phyloP scores from a whole-genome alignment of 805 yeast species.

The Saturnispora silvae region DNA sequence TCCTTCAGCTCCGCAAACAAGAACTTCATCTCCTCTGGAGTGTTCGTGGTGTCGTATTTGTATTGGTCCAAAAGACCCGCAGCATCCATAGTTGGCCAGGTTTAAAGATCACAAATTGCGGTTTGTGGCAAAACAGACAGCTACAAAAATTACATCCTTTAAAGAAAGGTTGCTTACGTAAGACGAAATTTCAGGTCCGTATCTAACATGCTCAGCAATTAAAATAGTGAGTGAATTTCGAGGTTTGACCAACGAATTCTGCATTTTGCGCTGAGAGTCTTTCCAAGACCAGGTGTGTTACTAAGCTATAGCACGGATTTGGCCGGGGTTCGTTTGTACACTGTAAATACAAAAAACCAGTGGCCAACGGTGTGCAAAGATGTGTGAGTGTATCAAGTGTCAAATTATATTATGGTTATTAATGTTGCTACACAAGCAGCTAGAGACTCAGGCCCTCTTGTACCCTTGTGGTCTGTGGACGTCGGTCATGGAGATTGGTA shows the following conservation, averaged over 20 bases:
- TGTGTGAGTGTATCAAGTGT: no score
- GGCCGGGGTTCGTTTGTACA: no score
- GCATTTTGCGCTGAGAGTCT: not conserved
- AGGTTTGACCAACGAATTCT: not conserved
- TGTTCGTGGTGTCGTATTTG: constrained; percentile 52
- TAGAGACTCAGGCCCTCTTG: constrained; percentile 13
- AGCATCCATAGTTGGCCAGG: constrained; percentile 56
- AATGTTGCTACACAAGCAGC: not conserved
- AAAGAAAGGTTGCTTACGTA: constrained; percentile 2
- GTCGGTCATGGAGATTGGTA: constrained; percentile 22
- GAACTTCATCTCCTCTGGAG: constrained; percentile 80
- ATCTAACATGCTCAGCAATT: constrained; percentile 9
- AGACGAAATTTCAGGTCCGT: constrained; percentile 10
- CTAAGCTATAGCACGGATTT: no score
- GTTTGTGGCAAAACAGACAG: not conserved
- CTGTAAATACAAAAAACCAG: no score
- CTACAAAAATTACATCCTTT: no score
- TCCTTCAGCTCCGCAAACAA: constrained; percentile 66
- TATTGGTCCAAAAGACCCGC: constrained; percentile 73
- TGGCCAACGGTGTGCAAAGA: no score
- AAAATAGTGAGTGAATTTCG: constrained; percentile 3
- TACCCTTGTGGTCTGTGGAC: constrained; percentile 17
- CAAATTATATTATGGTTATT: not conserved
- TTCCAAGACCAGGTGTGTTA: constrained; percentile 2
- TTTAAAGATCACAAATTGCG: not conserved